Evolutionary conservation across 2,329 filamentous ascomycete species (phyloP).

Genomic region (Spiromastix sp.): DNA sequence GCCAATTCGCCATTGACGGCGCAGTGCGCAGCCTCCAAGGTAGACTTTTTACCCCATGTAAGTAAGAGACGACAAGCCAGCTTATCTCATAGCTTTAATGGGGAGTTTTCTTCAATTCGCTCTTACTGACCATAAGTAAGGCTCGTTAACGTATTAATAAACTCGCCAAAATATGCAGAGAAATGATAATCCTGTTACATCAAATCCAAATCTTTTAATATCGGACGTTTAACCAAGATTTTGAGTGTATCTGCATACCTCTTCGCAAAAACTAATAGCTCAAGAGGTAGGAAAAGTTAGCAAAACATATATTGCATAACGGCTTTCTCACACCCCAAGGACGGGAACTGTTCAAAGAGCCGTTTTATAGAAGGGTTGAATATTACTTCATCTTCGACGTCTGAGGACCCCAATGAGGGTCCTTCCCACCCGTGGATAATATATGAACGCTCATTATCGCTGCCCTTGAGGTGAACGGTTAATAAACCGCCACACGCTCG

Average conservation of each 20-base stretch:
- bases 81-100: not conserved
- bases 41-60: slow-evolving; percentile 3
- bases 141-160: slow-evolving; percentile 18
- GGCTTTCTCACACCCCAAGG: too few relatives aligned
- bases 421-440: slow-evolving; percentile 4
- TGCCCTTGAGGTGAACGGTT: too few relatives aligned
- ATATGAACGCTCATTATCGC: slow-evolving; percentile 10
- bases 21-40: slow-evolving; percentile 9
- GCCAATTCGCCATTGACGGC: slow-evolving; percentile 9
- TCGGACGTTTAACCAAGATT: too few relatives aligned
- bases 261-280: slow-evolving; percentile 10
- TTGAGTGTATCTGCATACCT: too few relatives aligned
- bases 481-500: too few relatives aligned
- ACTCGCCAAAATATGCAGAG: slow-evolving; percentile 15
- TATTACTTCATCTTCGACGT: slow-evolving; percentile 11
- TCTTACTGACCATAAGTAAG: slow-evolving; percentile 12
- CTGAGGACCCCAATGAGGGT: slow-evolving; percentile 5
- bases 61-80: not conserved
- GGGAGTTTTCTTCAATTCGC: not conserved
- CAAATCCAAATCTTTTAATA: too few relatives aligned
- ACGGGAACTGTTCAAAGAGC: too few relatives aligned
- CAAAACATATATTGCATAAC: too few relatives aligned
- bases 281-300: too few relatives aligned
- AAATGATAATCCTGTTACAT: slow-evolving; percentile 18
- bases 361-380: too few relatives aligned